A percentile compares a stretch with the other conserved stretches of the same genome.
phyloP scores from a whole-genome alignment of 2,329 filamentous ascomycete species.

The Leptographium procerum region DNA sequence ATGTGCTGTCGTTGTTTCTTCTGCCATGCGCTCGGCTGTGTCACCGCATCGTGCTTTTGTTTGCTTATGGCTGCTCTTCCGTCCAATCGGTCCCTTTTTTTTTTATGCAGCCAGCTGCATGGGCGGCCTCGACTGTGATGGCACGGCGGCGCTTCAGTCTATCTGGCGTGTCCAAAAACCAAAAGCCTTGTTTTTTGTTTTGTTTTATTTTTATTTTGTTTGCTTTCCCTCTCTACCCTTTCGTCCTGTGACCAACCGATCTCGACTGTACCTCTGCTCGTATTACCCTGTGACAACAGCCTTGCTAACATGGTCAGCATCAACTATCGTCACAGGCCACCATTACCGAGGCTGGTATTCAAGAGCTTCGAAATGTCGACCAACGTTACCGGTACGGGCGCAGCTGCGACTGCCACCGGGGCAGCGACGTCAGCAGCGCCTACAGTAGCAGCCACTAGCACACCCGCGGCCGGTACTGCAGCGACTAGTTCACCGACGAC shows the following conservation, averaged over 20 bases:
- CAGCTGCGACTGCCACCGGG: neutral
- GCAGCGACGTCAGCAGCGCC: neutral
- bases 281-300: neutral
- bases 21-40: neutral
- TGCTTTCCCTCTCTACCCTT: neutral
- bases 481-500: neutral
- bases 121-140: neutral
- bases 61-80: neutral
- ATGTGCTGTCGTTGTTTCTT: neutral
- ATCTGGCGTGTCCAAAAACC: neutral
- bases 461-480: constrained; percentile 13
- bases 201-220: constrained; percentile 1
- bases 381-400: constrained; percentile 14
- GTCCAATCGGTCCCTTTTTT: neutral
- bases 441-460: neutral
- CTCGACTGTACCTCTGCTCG: neutral
- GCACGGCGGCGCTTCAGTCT: neutral
- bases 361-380: constrained; percentile 19
- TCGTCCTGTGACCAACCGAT: too few species aligned
- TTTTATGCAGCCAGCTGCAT: neutral
- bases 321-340: constrained; percentile 13
- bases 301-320: constrained; percentile 18
- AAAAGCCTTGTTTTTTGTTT: too few species aligned
- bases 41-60: neutral
- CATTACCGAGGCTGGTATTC: constrained; percentile 16